Conservation (phyloP, 306 rosid species). For the Mimosa bimucronata region DNA sequence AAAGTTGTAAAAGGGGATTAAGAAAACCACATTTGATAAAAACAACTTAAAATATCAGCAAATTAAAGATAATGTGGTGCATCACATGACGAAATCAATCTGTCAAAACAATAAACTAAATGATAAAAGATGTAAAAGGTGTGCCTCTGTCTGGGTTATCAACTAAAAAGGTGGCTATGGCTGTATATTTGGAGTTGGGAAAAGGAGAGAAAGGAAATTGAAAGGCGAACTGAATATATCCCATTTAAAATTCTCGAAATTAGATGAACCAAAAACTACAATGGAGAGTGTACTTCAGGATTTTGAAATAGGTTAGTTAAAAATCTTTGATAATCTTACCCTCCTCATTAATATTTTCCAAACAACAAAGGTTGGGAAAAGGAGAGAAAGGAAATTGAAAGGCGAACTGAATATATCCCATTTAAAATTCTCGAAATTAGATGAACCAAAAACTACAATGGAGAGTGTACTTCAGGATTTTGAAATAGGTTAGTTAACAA, state of each 20-base stretch:
- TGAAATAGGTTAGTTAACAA: background rate
- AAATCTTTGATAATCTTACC: background rate
- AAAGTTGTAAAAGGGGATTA: conserved; percentile 23
- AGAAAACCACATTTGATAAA: background rate
- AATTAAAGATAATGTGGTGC: background rate
- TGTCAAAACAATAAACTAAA: background rate
- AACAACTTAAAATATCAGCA: conserved; percentile 27
- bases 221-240: background rate
- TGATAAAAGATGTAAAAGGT: background rate
- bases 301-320: background rate
- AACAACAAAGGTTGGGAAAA: background rate
- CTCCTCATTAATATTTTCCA: background rate
- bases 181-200: background rate
- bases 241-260: background rate
- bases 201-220: background rate
- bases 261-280: background rate
- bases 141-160: background rate
- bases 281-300: background rate
- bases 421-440: background rate
- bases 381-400: background rate
- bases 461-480: background rate
- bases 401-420: background rate
- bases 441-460: background rate
- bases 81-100: background rate
- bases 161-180: background rate